Conservation (phyloP, 176 grass and related monocot species). For the Lolium multiflorum region DNA sequence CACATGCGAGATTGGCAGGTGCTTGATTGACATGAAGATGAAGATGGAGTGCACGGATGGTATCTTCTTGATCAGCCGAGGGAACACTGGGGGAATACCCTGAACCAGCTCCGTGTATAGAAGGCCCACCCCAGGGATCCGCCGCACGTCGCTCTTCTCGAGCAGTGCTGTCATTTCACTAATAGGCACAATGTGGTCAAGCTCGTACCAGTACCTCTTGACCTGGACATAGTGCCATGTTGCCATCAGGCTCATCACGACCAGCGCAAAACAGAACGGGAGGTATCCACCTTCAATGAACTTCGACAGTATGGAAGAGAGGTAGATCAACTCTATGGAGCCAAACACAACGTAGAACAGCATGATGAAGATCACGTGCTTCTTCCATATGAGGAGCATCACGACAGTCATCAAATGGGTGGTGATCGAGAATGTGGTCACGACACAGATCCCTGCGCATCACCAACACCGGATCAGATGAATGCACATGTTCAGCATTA, state of each 20-base stretch:
- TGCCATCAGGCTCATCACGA: constrained; percentile 58
- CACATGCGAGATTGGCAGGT: constrained; percentile 61
- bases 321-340: constrained; percentile 60
- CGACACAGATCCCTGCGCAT: constrained; percentile 69
- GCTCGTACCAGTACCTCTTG: constrained; percentile 54
- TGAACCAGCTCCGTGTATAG: constrained; percentile 73
- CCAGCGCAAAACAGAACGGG: constrained; percentile 53
- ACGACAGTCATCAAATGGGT: constrained; percentile 68
- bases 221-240: constrained; percentile 68
- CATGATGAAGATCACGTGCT: constrained; percentile 45
- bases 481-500: background rate
- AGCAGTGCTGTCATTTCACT: constrained; percentile 36
- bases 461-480: background rate
- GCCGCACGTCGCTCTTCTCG: constrained; percentile 34
- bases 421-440: constrained; percentile 70
- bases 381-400: constrained; percentile 89
- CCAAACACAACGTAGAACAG: constrained; percentile 61
- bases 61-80: constrained; percentile 67
- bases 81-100: constrained; percentile 72
- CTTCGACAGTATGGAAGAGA: constrained; percentile 68
- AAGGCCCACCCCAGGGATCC: constrained; percentile 62
- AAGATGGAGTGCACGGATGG: constrained; percentile 70
- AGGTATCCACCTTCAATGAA: constrained; percentile 74
- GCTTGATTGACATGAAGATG: constrained; percentile 81
- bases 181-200: constrained; percentile 44